Percentiles rank a stretch among this genome's conserved stretches.
phyloP scores from a whole-genome alignment of 148 eudicot genomes.

The Chenopodium formosanum region DNA sequence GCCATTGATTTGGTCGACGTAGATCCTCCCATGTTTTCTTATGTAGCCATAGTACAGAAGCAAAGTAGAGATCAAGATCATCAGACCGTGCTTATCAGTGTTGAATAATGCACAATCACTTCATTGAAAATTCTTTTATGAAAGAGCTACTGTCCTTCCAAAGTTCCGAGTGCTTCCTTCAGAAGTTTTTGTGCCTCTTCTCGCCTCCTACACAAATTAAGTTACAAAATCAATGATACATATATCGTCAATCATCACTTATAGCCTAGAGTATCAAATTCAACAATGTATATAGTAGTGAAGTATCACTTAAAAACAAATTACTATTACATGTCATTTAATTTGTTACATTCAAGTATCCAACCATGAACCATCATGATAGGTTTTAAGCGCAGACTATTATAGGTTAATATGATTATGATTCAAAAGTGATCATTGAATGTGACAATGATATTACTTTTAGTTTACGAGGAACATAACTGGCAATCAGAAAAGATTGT shows the following conservation, averaged over 20 bases:
- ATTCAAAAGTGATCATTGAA: neutral
- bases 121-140: neutral
- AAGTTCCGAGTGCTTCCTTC: conserved; percentile 76
- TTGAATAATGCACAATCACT: neutral
- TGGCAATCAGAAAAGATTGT: neutral
- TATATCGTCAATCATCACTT: neutral
- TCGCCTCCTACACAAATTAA: conserved; percentile 59
- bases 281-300: neutral
- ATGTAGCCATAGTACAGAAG: neutral
- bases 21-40: neutral
- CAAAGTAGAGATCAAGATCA: neutral
- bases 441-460: neutral
- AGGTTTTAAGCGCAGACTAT: neutral
- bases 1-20: neutral
- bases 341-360: neutral
- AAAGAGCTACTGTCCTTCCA: conserved; percentile 52
- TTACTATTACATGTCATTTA: neutral
- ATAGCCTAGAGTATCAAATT: neutral
- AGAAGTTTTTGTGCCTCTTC: conserved; percentile 77
- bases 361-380: neutral
- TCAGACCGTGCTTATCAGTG: neutral
- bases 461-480: neutral
- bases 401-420: neutral
- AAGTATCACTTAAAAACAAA: too few relatives aligned
- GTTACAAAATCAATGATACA: neutral